Conservation (phyloP, 257 asterid species). For the Coffea canephora region DNA sequence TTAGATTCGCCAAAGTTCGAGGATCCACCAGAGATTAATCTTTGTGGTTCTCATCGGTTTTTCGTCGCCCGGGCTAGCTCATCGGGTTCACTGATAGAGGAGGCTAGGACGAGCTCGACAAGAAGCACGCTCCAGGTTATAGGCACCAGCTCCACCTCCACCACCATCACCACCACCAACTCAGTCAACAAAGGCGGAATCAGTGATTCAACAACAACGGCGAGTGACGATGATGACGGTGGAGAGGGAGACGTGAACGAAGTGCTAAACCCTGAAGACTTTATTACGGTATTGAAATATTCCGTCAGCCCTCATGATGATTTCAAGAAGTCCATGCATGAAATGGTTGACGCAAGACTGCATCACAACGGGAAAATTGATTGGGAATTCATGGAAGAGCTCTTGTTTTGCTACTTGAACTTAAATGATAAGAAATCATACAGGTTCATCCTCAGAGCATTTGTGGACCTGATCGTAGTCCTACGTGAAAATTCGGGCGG, state of each 20-base stretch:
- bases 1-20: constrained; percentile 35
- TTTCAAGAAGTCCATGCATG: constrained; percentile 39
- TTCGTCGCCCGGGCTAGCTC: constrained; percentile 17
- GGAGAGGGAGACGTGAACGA: neutral
- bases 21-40: constrained; percentile 37
- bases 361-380: constrained; percentile 55
- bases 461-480: constrained; percentile 54
- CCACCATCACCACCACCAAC: neutral
- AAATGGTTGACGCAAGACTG: constrained; percentile 33
- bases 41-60: constrained; percentile 21
- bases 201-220: neutral
- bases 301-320: constrained; percentile 27
- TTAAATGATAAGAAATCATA: constrained; percentile 60
- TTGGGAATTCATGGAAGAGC: constrained; percentile 81
- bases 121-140: neutral
- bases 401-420: constrained; percentile 64
- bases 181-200: neutral
- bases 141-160: neutral
- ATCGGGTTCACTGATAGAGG: constrained; percentile 35
- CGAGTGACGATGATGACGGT: neutral
- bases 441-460: constrained; percentile 57
- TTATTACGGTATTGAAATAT: constrained; percentile 26
- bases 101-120: constrained; percentile 27
- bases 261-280: constrained; percentile 19
- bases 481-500: constrained; percentile 39